Evolutionary conservation across 495 filamentous ascomycete genomes (phyloP).

Genomic region (Clavariopsis aquatica): DNA sequence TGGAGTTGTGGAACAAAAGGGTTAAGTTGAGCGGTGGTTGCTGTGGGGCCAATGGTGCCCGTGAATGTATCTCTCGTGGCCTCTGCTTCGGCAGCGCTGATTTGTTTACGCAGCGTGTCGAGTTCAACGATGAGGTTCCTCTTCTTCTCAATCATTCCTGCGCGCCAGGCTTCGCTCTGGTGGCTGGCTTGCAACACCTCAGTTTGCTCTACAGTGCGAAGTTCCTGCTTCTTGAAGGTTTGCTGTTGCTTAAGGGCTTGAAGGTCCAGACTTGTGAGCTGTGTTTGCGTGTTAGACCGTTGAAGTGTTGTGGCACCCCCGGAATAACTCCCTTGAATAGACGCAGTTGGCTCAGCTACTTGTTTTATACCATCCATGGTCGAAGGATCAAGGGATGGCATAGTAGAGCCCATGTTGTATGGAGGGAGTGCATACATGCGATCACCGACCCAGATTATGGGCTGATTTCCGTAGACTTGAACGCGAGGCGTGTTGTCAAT

Average conservation of each 20-base stretch:
- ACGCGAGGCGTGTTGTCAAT: conserved; percentile 2
- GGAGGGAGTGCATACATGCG: conserved; percentile 15
- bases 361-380: background rate
- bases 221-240: conserved; percentile 23
- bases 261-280: conserved; percentile 10
- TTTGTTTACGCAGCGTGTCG: conserved; percentile 28
- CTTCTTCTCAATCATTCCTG: conserved; percentile 30
- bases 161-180: conserved; percentile 20
- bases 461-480: conserved; percentile 17
- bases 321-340: conserved; percentile 3
- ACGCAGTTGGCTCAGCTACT: background rate
- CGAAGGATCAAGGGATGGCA: conserved; percentile 8
- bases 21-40: background rate
- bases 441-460: conserved; percentile 21
- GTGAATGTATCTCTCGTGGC: background rate
- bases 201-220: conserved; percentile 28
- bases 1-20: conserved; percentile 20
- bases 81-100: conserved; percentile 18
- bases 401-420: background rate
- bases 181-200: conserved; percentile 27
- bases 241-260: conserved; percentile 16
- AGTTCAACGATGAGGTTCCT: conserved; percentile 33
- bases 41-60: background rate
- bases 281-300: background rate
- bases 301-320: background rate